Conservation (phyloP, 1,284 basidiomycete genomes). For the Fistulinella cinereoalba region DNA sequence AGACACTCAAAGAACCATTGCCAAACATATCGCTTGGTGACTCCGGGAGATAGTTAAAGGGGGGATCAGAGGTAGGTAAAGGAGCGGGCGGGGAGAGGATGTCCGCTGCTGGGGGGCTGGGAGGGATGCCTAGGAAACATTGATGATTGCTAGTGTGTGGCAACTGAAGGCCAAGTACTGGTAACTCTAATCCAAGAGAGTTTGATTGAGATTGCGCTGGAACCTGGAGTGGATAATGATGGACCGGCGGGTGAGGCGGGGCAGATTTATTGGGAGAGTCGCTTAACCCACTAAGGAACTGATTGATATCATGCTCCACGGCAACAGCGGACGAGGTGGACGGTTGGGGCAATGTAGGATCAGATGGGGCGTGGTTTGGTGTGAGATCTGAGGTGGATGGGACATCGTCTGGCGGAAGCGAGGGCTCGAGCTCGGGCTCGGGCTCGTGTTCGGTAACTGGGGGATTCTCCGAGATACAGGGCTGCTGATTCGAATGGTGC, state of each 20-base stretch:
- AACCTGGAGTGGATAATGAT: conserved; percentile 6
- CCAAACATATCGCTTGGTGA: conserved; percentile 7
- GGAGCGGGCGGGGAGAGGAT: neutral
- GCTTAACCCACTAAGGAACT: conserved; percentile 27
- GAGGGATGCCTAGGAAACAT: conserved; percentile 29
- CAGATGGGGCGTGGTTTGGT: neutral
- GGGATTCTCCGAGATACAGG: neutral
- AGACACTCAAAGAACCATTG: conserved; percentile 3
- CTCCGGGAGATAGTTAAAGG: conserved; percentile 4
- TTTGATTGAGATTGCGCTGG: neutral
- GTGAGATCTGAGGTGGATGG: neutral
- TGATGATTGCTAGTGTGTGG: conserved; percentile 5
- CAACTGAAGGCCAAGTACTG: conserved; percentile 9
- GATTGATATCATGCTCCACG: conserved; percentile 25
- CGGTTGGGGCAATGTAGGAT: neutral
- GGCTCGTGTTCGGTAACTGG: neutral
- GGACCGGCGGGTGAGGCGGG: conserved; percentile 7
- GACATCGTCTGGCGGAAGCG: neutral
- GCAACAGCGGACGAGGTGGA: conserved; percentile 8
- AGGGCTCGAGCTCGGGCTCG: neutral
- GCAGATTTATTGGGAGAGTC: conserved; percentile 18
- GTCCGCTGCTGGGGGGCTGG: conserved; percentile 20
- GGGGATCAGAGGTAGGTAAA: neutral
- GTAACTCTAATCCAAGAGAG: conserved; percentile 3
- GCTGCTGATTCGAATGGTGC: neutral